Evolutionary conservation across 208 protist genomes (phyloP).

Genomic region (Wallacemonas sp.): DNA sequence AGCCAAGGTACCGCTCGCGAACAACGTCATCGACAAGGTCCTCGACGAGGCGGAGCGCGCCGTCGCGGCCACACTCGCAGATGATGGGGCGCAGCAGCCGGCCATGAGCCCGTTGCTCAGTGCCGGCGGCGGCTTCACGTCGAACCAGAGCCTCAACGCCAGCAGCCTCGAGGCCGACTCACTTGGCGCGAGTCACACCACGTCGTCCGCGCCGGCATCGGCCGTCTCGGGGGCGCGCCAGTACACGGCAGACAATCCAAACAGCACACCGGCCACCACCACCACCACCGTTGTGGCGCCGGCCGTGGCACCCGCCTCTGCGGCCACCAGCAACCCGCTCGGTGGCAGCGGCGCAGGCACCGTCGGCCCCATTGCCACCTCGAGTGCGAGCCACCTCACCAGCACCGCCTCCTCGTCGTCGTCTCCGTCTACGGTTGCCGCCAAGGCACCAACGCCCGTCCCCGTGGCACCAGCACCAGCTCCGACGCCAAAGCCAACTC

Average conservation of each 20-base stretch:
- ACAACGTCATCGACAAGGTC: slow-evolving; percentile 56
- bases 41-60: slow-evolving; percentile 34
- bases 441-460: neutral
- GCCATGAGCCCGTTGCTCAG: neutral
- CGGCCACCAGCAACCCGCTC: slow-evolving; percentile 10
- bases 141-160: too few species aligned
- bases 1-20: slow-evolving; percentile 60
- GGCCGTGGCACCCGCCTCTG: neutral
- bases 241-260: too few species aligned
- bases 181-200: too few species aligned
- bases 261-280: neutral
- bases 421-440: neutral
- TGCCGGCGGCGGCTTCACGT: neutral
- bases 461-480: neutral
- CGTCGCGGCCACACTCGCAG: too few species aligned
- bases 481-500: neutral
- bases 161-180: too few species aligned
- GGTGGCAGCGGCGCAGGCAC: neutral
- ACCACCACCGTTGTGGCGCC: neutral
- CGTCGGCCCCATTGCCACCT: neutral
- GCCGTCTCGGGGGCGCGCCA: neutral
- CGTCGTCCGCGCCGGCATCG: too few species aligned
- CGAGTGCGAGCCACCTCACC: neutral
- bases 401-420: neutral
- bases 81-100: too few species aligned